Base-by-base conservation (phyloP, 139 green algal species). In the Coelastrella sp. region DNA sequence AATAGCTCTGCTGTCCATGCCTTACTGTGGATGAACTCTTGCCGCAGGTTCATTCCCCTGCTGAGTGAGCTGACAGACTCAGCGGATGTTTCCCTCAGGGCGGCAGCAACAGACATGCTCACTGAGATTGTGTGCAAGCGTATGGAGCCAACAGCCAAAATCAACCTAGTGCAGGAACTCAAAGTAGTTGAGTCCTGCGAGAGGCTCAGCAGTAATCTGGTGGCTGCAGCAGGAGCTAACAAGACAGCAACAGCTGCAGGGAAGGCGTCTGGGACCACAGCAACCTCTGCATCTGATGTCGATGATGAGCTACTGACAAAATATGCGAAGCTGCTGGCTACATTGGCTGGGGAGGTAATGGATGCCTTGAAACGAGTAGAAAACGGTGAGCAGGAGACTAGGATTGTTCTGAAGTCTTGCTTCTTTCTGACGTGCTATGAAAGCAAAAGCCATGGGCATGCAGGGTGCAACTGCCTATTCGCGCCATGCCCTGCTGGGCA, bases 111-210 rank as follows among this genome's bases (percentile, higher is more conserved):
- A 17, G 95, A 95, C 57, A 92, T 93, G 83, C 87, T 98, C 11
- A 90, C 85, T 2, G 95, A 97, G 77, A 89, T 98, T 2, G 85
- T 98, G 4, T 86, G 43, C 57, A 98, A 98, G 88, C 92, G 96
- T 81, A 98, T 98, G 96, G 96, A 98, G 25, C 83, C 93, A 3
- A 68, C 73, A 32, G 72, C 89, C 69, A 98, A 98, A 88, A 88
- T 98, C 38, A 75, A 80, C 15, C 91, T 98, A 1, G 90, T 98
- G 32, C 88, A 96, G 89, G 84, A 82, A 82, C 91, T 93, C 60
- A 84, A 85, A 27, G 89, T 97, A 30, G 91, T 94, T n/a, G 63
- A 76, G 13, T 79, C 87, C 25, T 91, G 83, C 43, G 88, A 90
- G 0, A 11, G 45, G 4, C 96, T 92, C 92, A 87, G 72, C 50